A percentile compares a stretch with the other conserved stretches of the same genome.
phyloP scores from a whole-genome alignment of 306 rosid species.

The Trifolium fragiferum region DNA sequence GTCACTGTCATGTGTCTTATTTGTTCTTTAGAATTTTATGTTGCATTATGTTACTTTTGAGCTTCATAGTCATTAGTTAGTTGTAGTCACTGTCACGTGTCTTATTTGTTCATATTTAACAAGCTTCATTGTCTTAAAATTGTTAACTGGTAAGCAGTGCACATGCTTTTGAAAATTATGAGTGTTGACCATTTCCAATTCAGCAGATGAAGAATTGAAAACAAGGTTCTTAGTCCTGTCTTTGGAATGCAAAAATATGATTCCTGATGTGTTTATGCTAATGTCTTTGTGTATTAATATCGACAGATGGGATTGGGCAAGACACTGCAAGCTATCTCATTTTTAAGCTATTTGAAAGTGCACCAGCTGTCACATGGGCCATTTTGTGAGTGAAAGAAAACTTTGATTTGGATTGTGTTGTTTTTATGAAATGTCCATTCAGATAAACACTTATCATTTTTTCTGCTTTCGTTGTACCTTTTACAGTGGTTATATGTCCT shows the following conservation, averaged over 20 bases:
- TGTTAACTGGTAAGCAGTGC: constrained; percentile 15
- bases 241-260: constrained; percentile 24
- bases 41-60: constrained; percentile 17
- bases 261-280: constrained; percentile 31
- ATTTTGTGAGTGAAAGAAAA: constrained; percentile 73
- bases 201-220: constrained; percentile 38
- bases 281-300: constrained; percentile 39
- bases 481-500: constrained; percentile 89
- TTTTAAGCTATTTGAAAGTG: constrained; percentile 81
- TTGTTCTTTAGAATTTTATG: background rate
- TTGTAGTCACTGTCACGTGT: background rate
- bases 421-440: constrained; percentile 24
- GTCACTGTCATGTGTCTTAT: no score
- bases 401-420: constrained; percentile 33
- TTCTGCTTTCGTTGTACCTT: constrained; percentile 34
- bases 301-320: constrained; percentile 97
- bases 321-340: constrained; percentile 91
- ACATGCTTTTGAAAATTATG: constrained; percentile 15
- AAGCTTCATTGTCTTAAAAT: constrained; percentile 28
- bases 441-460: constrained; percentile 30
- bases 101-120: constrained; percentile 10
- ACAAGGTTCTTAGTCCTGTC: constrained; percentile 12
- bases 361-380: constrained; percentile 64
- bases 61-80: background rate
- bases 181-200: constrained; percentile 14